Evolutionary conservation across 108 stramenopile species (phyloP).

Genomic region (Fistulifera pelliculosa): DNA sequence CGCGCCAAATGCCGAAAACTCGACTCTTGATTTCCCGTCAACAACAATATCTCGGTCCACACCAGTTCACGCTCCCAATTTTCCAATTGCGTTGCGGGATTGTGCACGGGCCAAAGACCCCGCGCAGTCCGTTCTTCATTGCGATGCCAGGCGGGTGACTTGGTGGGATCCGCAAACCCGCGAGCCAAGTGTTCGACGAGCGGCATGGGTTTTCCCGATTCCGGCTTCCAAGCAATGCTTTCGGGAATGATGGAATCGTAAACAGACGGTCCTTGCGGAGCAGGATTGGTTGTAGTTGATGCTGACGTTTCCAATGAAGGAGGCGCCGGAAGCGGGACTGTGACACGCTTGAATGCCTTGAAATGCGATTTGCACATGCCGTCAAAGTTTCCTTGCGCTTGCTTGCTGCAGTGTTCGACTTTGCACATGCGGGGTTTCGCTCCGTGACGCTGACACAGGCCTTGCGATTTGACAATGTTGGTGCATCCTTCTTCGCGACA

Average conservation of each 20-base stretch:
- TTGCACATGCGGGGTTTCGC: slow-evolving; percentile 46
- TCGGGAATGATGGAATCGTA: slow-evolving; percentile 49
- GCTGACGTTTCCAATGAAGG: not conserved
- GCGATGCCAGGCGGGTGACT: slow-evolving; percentile 67
- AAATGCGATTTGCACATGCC: slow-evolving; percentile 66
- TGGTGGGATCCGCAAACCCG: slow-evolving; percentile 30
- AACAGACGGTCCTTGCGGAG: slow-evolving; percentile 39
- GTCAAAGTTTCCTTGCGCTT: slow-evolving; percentile 55
- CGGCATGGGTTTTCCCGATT: slow-evolving; percentile 18
- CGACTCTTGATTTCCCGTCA: slow-evolving; percentile 32
- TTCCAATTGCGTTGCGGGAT: slow-evolving; percentile 49
- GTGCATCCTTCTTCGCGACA: slow-evolving; percentile 45
- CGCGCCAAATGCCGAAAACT: slow-evolving; percentile 49
- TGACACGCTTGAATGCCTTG: slow-evolving; percentile 28
- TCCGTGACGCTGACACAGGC: slow-evolving; percentile 50
- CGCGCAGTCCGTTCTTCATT: slow-evolving; percentile 53
- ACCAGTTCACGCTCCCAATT: slow-evolving; percentile 63
- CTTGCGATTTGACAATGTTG: slow-evolving; percentile 61
- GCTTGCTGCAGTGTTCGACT: slow-evolving; percentile 37
- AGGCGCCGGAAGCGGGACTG: slow-evolving; percentile 28
- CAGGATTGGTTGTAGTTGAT: slow-evolving; percentile 10
- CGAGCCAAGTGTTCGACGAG: slow-evolving; percentile 28
- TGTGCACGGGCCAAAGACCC: slow-evolving; percentile 42
- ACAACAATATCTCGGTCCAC: slow-evolving; percentile 49
- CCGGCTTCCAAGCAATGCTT: slow-evolving; percentile 25